Evolutionary conservation across 148 eudicot genomes (phyloP).

Genomic region (Polygonum aviculare): DNA sequence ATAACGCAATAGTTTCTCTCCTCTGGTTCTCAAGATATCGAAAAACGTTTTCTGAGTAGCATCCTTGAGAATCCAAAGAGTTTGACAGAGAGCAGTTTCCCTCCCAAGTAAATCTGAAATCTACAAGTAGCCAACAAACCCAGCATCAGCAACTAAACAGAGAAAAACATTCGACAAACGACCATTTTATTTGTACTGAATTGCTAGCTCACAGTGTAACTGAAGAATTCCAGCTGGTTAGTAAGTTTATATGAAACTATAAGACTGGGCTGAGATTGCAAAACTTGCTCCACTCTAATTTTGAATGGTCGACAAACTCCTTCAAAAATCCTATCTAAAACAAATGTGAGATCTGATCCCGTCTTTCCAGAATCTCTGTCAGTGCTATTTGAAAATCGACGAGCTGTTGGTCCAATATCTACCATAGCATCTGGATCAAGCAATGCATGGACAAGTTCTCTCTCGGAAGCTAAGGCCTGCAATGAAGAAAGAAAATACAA

Average conservation of each 20-base stretch:
- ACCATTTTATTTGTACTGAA: not conserved
- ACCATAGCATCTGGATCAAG: conserved; percentile 81
- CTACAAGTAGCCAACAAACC: conserved; percentile 25
- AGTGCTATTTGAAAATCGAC: conserved; percentile 41
- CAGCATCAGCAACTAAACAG: not conserved
- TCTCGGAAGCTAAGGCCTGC: conserved; percentile 98
- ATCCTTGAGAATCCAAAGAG: conserved; percentile 84
- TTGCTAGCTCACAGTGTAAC: conserved; percentile 64
- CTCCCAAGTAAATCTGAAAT: conserved; percentile 82
- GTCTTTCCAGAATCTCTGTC: conserved; percentile 52
- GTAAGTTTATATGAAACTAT: conserved; percentile 84
- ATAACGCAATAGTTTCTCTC: conserved; percentile 90
- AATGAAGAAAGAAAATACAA: not conserved
- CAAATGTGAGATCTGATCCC: conserved; percentile 87
- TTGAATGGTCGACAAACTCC: conserved; percentile 98
- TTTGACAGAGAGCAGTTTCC: conserved; percentile 85
- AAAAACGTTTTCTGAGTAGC: conserved; percentile 96
- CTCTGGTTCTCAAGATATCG: conserved; percentile 77
- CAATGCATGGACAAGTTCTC: conserved; percentile 91
- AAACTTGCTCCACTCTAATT: conserved; percentile 95
- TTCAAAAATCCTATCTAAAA: conserved; percentile 96
- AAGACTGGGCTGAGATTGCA: conserved; percentile 95
- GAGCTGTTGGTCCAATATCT: conserved; percentile 77
- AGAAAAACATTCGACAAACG: not conserved
- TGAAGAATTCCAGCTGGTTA: conserved; percentile 88